Evolutionary conservation across 306 rosid species (phyloP).

Genomic region (Luffa acutangula): DNA sequence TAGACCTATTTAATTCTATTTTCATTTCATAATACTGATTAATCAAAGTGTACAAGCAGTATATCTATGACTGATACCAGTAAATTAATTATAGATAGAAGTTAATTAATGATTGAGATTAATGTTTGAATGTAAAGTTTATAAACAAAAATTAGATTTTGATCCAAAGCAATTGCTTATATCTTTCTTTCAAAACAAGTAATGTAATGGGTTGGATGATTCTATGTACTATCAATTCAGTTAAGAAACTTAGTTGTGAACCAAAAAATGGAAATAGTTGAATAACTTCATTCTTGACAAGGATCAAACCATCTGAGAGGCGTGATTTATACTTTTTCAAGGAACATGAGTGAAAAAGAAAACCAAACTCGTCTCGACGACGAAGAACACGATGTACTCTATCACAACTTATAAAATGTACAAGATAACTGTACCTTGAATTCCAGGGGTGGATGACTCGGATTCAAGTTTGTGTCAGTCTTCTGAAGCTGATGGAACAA

Average conservation of each 20-base stretch:
- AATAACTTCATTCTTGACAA: neutral
- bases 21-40: neutral
- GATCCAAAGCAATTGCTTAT: neutral
- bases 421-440: neutral
- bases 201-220: neutral
- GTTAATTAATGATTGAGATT: neutral
- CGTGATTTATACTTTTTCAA: neutral
- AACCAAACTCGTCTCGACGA: neutral
- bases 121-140: neutral
- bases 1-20: too few relatives aligned
- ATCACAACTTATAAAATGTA: neutral
- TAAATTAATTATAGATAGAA: neutral
- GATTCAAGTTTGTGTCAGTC: conserved; percentile 17
- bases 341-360: neutral
- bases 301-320: neutral
- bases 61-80: neutral
- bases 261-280: neutral
- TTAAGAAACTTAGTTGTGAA: neutral
- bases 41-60: neutral
- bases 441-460: neutral
- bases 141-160: too few relatives aligned
- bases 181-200: neutral
- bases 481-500: conserved; percentile 42
- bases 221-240: neutral
- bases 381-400: neutral